Percentiles rank a stretch among this genome's conserved stretches.
Conservation (phyloP, 805 yeast genomes). For the Teunomyces cretensis region DNA sequence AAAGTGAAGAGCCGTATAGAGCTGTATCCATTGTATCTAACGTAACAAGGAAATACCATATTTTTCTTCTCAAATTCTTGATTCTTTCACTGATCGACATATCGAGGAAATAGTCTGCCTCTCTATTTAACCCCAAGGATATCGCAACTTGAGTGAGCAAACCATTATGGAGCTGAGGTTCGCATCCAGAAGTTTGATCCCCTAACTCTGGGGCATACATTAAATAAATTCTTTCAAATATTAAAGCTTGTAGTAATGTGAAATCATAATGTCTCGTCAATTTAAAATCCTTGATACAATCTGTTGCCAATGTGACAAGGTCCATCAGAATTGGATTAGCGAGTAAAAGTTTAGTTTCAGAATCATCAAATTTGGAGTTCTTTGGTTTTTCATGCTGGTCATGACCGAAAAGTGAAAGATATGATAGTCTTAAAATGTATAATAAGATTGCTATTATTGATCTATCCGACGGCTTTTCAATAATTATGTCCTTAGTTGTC, state of each 20-base stretch:
- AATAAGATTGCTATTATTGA: slow-evolving; percentile 14
- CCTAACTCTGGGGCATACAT: slow-evolving; percentile 16
- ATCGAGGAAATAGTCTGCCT: slow-evolving; percentile 30
- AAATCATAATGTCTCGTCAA: slow-evolving; percentile 11
- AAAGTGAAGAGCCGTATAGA: slow-evolving; percentile 17
- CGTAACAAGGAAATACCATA: slow-evolving; percentile 53
- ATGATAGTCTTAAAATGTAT: slow-evolving; percentile 16
- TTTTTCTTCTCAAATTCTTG: slow-evolving; percentile 48
- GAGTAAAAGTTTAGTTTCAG: slow-evolving; percentile 1
- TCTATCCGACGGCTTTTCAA: slow-evolving; percentile 11
- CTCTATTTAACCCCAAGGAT: slow-evolving; percentile 37
- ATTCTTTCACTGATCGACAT: slow-evolving; percentile 11
- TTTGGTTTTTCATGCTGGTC: slow-evolving; percentile 10
- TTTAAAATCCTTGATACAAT: slow-evolving; percentile 12
- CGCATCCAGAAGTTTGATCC: slow-evolving; percentile 4
- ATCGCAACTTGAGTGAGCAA: slow-evolving; percentile 37
- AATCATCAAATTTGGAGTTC: neutral
- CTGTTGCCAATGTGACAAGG: slow-evolving; percentile 14
- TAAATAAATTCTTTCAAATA: slow-evolving; percentile 12
- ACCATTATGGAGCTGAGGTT: slow-evolving; percentile 18
- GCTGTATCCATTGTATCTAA: slow-evolving; percentile 43
- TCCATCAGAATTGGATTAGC: slow-evolving; percentile 16
- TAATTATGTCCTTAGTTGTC: neutral
- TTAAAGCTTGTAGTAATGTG: slow-evolving; percentile 17
- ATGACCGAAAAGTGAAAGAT: slow-evolving; percentile 15